phyloP scores from a whole-genome alignment of 2,329 filamentous ascomycete species.

The Ilyonectria robusta region DNA sequence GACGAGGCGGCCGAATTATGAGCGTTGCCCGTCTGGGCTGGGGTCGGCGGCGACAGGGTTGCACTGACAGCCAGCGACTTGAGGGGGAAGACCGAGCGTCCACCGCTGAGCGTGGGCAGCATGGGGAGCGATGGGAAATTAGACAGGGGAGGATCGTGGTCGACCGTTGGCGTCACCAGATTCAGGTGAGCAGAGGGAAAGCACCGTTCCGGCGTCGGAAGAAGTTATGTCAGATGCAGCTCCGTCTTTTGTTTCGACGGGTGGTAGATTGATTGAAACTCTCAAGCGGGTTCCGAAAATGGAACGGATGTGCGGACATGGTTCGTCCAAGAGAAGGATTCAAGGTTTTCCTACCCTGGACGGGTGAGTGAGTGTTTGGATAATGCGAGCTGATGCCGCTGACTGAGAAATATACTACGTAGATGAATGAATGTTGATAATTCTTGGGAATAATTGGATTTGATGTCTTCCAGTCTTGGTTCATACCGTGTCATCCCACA shows the following conservation, averaged over 20 bases:
- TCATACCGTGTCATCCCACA: slow-evolving; percentile 20
- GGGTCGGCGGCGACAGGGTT: background rate
- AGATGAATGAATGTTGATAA: background rate
- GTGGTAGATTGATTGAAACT: slow-evolving; percentile 21
- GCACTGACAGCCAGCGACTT: slow-evolving; percentile 5
- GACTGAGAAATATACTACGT: background rate
- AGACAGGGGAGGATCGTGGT: slow-evolving; percentile 28
- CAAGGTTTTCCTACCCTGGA: slow-evolving; percentile 1
- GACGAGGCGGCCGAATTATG: background rate
- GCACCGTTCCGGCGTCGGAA: slow-evolving; percentile 16
- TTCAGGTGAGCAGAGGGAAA: slow-evolving; percentile 39
- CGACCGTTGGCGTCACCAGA: slow-evolving; percentile 28
- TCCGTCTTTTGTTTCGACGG: slow-evolving; percentile 31
- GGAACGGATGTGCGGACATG: background rate
- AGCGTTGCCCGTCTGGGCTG: slow-evolving; percentile 5
- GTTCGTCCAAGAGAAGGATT: background rate
- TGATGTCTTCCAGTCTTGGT: background rate
- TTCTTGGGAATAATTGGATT: background rate
- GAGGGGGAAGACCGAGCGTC: background rate
- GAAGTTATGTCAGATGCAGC: slow-evolving; percentile 20
- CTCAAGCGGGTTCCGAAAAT: background rate
- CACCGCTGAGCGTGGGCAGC: background rate
- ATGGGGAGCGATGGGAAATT: slow-evolving; percentile 26
- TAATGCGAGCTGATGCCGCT: background rate
- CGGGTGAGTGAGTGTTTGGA: background rate